Base-by-base conservation (phyloP, 148 eudicot genomes). In the Nepenthes gracilis region DNA sequence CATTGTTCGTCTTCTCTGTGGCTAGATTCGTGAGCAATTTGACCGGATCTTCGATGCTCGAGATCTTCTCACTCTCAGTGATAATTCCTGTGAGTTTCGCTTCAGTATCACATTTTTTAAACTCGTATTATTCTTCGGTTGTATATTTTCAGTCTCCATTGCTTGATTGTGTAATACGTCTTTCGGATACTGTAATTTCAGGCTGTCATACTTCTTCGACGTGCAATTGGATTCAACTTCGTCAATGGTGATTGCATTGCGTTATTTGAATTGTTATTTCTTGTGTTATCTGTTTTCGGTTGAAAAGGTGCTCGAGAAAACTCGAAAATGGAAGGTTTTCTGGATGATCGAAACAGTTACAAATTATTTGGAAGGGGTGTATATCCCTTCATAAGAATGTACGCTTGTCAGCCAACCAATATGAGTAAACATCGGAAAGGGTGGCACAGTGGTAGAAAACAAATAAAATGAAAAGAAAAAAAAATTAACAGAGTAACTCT, bases 21-120 rank as follows among this genome's bases (percentile, higher is more conserved):
- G 9, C 35, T 74, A 93, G 96, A 72, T 93, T 92, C 49, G 97
- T 94, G 37, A 94, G 97, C 86, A 94, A 94, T 68, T 81, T 94
- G 65, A 75, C 81, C 0, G 97, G 99, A 69, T 89, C 94, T 52
- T 94, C 95, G 11, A 74, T 81, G 77, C 73, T 77, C 59, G 97
- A 94, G 59, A 70, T 94, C 35, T 76, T 78, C 69, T 69, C 73
- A 11, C 77, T 94, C 37, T 52, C 79, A 14, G 63, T 78, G 38
- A 61, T 72, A 5, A 54, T 86, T 45, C 76, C 89, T 40, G 99
- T 93, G 49, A 64, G 77, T 75, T 54, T 6, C 35, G 34, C 58
- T 12, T 14, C 59, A 1, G 11, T 49, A 2, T 49, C 53, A n/a
- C 15, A 49, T 55, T 34, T 59, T 52, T 38, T 12, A 4, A 55